Conservation (phyloP, 2,329 filamentous ascomycete genomes). For the Diplodia sapinea region DNA sequence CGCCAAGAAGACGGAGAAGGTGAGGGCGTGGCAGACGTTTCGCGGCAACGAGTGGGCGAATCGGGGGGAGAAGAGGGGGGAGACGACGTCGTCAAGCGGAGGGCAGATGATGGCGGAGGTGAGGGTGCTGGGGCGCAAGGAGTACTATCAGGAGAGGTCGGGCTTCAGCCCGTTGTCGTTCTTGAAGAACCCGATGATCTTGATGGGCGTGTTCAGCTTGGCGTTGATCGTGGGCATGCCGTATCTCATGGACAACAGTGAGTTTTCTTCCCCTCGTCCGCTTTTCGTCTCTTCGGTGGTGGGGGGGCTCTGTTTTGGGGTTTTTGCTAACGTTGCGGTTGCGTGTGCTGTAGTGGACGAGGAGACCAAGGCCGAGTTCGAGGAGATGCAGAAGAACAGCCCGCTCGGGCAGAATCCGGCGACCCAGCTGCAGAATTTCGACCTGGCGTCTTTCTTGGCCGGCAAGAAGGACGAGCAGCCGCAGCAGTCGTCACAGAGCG, state of each 20-base stretch:
- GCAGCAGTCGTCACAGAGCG: slow-evolving; percentile 5
- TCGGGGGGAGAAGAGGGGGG: slow-evolving; percentile 68
- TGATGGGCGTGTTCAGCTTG: slow-evolving; percentile 85
- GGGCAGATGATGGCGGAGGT: slow-evolving; percentile 54
- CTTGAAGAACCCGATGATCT: slow-evolving; percentile 94
- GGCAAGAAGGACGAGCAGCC: slow-evolving; percentile 50
- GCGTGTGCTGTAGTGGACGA: slow-evolving; percentile 75
- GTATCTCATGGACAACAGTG: slow-evolving; percentile 94
- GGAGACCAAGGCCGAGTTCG: slow-evolving; percentile 91
- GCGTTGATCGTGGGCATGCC: slow-evolving; percentile 90
- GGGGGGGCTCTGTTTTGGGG: too few relatives aligned
- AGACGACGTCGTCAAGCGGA: slow-evolving; percentile 46
- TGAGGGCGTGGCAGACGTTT: slow-evolving; percentile 82
- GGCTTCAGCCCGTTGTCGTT: slow-evolving; percentile 73
- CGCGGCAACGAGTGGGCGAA: slow-evolving; percentile 90
- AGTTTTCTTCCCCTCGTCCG: too few relatives aligned
- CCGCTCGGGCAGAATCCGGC: slow-evolving; percentile 61
- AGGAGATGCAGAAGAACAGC: slow-evolving; percentile 81
- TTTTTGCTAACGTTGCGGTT: neutral
- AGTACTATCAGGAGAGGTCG: slow-evolving; percentile 76
- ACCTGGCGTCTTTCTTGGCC: slow-evolving; percentile 72
- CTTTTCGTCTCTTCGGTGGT: too few relatives aligned
- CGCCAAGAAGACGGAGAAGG: slow-evolving; percentile 46
- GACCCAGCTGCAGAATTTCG: slow-evolving; percentile 66
- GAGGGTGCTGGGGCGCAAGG: slow-evolving; percentile 67